Evolutionary conservation across 352 stramenopile species (phyloP).

Genomic region (Phytopythium cucurbitacearum): DNA sequence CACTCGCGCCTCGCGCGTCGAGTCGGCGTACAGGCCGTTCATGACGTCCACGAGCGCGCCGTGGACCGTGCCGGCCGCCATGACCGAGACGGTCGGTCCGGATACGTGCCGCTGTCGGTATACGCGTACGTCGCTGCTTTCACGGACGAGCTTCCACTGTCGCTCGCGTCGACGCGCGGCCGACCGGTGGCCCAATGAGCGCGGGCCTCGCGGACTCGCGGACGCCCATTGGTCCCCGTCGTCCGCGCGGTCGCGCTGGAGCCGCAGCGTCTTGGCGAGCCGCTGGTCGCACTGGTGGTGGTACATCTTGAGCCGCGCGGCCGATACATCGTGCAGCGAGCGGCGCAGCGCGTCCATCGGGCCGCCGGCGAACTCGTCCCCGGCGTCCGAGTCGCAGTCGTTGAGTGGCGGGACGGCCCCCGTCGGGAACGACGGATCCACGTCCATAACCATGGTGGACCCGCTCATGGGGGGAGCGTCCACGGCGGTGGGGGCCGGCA

Average conservation of each 20-base stretch:
- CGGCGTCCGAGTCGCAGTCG: background rate
- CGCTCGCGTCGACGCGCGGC: constrained; percentile 7
- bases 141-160: constrained; percentile 66
- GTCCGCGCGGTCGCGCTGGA: constrained; percentile 47
- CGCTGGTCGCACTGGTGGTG: constrained; percentile 43
- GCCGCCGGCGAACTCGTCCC: background rate
- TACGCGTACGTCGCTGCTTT: constrained; percentile 58
- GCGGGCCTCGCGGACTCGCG: constrained; percentile 6
- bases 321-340: constrained; percentile 33
- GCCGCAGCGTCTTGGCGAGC: constrained; percentile 31
- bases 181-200: background rate
- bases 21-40: constrained; percentile 76
- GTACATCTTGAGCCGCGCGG: constrained; percentile 37
- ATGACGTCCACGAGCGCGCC: constrained; percentile 65
- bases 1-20: constrained; percentile 57
- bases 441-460: constrained; percentile 32
- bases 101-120: constrained; percentile 38
- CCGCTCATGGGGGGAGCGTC: constrained; percentile 10
- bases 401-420: background rate
- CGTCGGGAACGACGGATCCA: constrained; percentile 9
- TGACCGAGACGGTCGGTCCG: constrained; percentile 12
- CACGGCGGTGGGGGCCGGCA: background rate
- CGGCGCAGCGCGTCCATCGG: constrained; percentile 7
- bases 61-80: constrained; percentile 58
- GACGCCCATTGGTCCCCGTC: constrained; percentile 17